phyloP scores from a whole-genome alignment of 139 green algal genomes.

The Tetradesmus obliquus region DNA sequence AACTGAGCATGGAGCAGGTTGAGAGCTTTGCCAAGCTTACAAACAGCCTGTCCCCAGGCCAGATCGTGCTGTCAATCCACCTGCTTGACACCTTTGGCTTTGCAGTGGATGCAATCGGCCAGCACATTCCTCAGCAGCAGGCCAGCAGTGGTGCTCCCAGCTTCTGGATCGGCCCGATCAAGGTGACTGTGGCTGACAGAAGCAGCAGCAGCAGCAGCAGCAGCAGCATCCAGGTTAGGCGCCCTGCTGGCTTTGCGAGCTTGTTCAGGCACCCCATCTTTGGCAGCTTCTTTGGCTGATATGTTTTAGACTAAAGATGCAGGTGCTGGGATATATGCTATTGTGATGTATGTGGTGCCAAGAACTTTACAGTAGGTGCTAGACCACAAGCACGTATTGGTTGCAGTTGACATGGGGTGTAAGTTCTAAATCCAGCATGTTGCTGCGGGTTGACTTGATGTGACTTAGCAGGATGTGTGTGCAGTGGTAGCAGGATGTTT shows the following conservation, averaged over 20 bases:
- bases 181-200: slow-evolving; percentile 4
- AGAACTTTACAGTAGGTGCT: no score
- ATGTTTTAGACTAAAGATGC: no score
- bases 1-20: slow-evolving; percentile 8
- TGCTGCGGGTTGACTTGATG: no score
- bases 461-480: no score
- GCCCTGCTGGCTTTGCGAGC: background rate
- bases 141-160: background rate
- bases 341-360: no score
- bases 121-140: background rate
- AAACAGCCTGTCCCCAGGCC: slow-evolving; percentile 16
- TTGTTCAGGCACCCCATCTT: background rate
- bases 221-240: background rate
- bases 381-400: no score
- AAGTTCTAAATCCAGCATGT: no score
- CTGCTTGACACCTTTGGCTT: slow-evolving; percentile 34
- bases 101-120: slow-evolving; percentile 28
- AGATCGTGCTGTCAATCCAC: slow-evolving; percentile 30
- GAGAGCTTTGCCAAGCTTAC: background rate
- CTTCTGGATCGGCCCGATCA: slow-evolving; percentile 32
- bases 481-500: no score
- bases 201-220: background rate
- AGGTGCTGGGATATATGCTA: no score
- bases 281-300: background rate
- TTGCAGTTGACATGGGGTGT: no score